Base-by-base conservation (phyloP, 805 yeast genomes). In the Lachancea kluyveri region DNA sequence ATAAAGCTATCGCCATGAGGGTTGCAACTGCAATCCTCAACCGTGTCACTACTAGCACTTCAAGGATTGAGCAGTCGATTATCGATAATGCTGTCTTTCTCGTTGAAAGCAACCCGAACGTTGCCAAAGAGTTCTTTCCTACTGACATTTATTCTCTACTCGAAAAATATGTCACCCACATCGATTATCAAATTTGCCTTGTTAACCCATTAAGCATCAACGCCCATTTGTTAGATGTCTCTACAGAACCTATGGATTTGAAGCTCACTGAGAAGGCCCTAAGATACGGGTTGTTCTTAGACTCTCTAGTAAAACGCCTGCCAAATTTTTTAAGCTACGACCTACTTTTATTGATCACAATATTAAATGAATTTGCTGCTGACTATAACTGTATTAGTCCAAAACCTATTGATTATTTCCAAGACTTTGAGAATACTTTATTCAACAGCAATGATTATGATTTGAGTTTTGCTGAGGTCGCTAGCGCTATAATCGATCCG, bases 121-220 rank as follows among this genome's bases (percentile, higher is more conserved):
- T 48, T 6, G 11, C 25, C 4, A 26, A 21, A 5, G 35, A 21
- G 8, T 43, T 52, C 6, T 31, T 46, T 1, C 46, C 49, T 1
- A 38, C 41, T 7, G 37, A 48, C 6, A 30, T 50, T 2, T 28
- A 35, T 4, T 27, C 21, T 1, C 47, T 55, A 26, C 34, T 57
- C 15, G 32, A 26, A 0, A 43, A 51, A 4, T 54, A 60, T 49
- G 56, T 64, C 9, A 47, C 52, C 1, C 17, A 22, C 3, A 41
- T 62, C 20, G 67, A 64, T 36, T 48, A 59, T 8, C 51, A 62
- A 24, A 37, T 74, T 13, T 48, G 77, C 0, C 45, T 72, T 16
- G 68, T 74, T 0, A 73, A 72, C 42, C 64, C 74, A 1, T 45
- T 75, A 28, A 67, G 59, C 16, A 56, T 61, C 8, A 67, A 62